Percentiles rank a stretch among this genome's conserved stretches.
These are phyloP conservation scores for Melanopsichium pennsylvanicum DNA, from an alignment of 1,284 basidiomycete species.

Conservation along the genomic window DNA sequence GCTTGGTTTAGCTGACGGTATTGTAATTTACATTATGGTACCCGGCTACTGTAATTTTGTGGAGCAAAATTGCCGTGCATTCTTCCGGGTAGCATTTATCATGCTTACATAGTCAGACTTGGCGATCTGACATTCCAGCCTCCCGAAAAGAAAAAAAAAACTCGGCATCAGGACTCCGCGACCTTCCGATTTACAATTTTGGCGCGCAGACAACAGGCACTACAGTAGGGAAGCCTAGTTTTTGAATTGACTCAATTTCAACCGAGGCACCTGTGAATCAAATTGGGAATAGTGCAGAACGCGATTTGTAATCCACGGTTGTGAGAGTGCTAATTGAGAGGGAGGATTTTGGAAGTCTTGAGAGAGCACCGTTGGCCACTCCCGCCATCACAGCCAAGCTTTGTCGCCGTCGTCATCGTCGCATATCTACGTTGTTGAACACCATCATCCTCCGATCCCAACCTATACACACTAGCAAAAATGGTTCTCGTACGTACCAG, in stretches of 20 bases:
- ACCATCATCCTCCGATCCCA: conserved; percentile 22
- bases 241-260: no score
- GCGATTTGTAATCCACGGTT: conserved; percentile 38
- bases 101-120: no score
- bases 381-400: conserved; percentile 15
- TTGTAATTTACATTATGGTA: no score
- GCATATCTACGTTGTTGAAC: background rate
- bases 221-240: no score
- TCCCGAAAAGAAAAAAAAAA: no score
- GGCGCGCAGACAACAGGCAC: conserved; percentile 5
- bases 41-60: no score
- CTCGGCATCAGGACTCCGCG: background rate
- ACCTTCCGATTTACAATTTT: conserved; percentile 10
- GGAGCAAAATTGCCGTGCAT: no score
- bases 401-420: conserved; percentile 10
- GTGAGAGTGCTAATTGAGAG: conserved; percentile 7
- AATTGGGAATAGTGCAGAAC: no score
- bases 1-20: no score
- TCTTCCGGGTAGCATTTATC: no score
- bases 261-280: no score
- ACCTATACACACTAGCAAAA: conserved; percentile 7
- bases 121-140: no score
- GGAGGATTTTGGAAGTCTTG: conserved; percentile 9
- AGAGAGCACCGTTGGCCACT: conserved; percentile 2
- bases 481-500: conserved; percentile 38